Evolutionary conservation across 108 stramenopile species (phyloP), one percentile per base, ranked within the genome.

Genomic region (Ochromonas danica): DNA sequence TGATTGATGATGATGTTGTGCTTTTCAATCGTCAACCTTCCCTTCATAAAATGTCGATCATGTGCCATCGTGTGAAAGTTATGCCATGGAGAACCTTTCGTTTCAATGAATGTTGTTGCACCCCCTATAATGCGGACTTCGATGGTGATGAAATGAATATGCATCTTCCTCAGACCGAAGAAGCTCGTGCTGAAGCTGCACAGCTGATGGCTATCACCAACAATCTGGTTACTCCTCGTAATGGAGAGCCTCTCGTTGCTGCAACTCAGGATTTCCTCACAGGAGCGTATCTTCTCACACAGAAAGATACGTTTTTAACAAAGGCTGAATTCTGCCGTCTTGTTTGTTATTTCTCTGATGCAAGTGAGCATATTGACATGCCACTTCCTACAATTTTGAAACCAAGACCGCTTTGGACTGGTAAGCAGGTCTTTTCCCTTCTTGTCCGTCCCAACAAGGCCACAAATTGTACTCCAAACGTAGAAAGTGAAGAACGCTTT

Each of bases 91-190:
- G 94, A 40, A 97, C 98, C 0, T 97, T 99, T 82, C 91, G 97
- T 27, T 97, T 99, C 92, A 99, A 99, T 82, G 97, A 94, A 79
- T 97, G 96, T 79, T 96, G 95, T 61, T 99, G 98, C 88, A 92
- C 94, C 42, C 96, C 98, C 2, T 99, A 97, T 86, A 97, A 97
- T 81, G 97, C 86, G 42, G 98, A 99, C 81, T 99, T 99, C 81
- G 96, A 99, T 85, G 98, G 98, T 51, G 98, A 99, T 84, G 98
- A 99, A 87, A 98, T 98, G 96, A 97, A 99, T 81, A 90, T 99
- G 93, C 98, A 99, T 87, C 80, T 97, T 27, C 98, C 98, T 17
- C 98, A 99, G 86, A 99, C 96, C 10, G 96, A 97, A 80, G 98
- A 99, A 82, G 98, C 98, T n/a, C 85, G 94, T 51, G 85, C 94